Percentiles rank a stretch among this genome's conserved stretches.
phyloP scores from a whole-genome alignment of 305 asterid species.

The Fraxinus baroniana region DNA sequence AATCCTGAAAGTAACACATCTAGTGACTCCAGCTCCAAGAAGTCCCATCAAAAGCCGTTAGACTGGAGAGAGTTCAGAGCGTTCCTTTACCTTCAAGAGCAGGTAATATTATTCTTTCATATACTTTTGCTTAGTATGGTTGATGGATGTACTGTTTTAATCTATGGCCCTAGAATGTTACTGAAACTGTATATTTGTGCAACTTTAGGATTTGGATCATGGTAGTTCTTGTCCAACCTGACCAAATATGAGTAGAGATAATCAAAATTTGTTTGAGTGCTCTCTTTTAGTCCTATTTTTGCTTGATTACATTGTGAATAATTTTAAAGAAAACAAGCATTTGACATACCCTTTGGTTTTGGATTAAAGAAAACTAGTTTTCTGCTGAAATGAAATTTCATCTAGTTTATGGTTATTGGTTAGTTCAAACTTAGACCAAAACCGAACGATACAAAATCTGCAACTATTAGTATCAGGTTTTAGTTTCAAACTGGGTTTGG shows the following conservation, averaged over 20 bases:
- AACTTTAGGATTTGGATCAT: not conserved
- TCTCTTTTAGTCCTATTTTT: too few relatives aligned
- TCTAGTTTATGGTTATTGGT: not conserved
- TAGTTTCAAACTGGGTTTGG: not conserved
- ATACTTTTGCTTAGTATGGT: not conserved
- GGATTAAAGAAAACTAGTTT: not conserved
- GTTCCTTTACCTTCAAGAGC: constrained; percentile 73
- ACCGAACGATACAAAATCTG: not conserved
- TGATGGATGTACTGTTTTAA: too few relatives aligned
- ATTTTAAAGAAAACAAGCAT: not conserved
- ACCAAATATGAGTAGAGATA: not conserved
- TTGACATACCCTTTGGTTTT: not conserved
- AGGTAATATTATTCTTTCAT: constrained; percentile 44
- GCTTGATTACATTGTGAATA: too few relatives aligned
- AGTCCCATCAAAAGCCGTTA: constrained; percentile 55
- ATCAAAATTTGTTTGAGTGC: too few relatives aligned
- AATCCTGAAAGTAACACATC: constrained; percentile 50
- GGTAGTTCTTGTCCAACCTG: not conserved
- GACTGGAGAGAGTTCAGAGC: constrained; percentile 99
- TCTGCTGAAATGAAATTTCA: not conserved
- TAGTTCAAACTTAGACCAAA: not conserved
- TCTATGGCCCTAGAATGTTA: not conserved
- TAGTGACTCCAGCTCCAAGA: constrained; percentile 45
- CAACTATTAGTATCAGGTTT: not conserved
- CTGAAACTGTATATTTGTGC: not conserved